Conservation (phyloP, 2,329 filamentous ascomycete species). For the Pleurostoma richardsiae region DNA sequence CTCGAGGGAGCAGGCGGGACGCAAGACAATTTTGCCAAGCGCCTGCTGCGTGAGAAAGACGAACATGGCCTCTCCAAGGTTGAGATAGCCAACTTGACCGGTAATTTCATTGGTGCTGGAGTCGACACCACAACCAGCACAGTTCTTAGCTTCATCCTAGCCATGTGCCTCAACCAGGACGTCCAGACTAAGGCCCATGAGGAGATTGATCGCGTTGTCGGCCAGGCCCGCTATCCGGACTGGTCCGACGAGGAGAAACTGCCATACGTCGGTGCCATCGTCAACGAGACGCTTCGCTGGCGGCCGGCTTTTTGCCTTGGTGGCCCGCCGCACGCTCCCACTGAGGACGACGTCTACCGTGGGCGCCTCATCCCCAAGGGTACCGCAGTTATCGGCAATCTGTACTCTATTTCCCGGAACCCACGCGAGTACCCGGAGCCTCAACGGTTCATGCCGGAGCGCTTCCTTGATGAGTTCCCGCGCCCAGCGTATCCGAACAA, state of each 20-base stretch:
- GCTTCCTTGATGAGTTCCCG: neutral
- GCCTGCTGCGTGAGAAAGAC: neutral
- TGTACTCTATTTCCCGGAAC: neutral
- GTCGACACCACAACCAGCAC: constrained; percentile 1
- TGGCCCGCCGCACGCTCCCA: neutral
- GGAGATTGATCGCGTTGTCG: neutral
- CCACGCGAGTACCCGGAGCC: neutral
- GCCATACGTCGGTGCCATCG: neutral
- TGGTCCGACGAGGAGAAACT: neutral
- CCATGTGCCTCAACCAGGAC: constrained; percentile 1
- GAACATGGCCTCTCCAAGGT: neutral
- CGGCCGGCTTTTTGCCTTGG: neutral
- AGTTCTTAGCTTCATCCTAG: neutral
- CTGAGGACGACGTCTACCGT: neutral
- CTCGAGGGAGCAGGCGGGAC: neutral
- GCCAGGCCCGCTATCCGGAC: neutral
- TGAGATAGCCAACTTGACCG: neutral
- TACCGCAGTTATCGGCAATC: neutral
- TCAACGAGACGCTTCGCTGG: neutral
- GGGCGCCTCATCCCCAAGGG: neutral
- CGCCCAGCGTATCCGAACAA: neutral
- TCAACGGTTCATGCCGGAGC: neutral
- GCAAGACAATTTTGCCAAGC: neutral
- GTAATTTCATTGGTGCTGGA: neutral
- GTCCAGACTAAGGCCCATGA: neutral